phyloP scores from a whole-genome alignment of 345 rosid species.

The Sisymbrium irio region DNA sequence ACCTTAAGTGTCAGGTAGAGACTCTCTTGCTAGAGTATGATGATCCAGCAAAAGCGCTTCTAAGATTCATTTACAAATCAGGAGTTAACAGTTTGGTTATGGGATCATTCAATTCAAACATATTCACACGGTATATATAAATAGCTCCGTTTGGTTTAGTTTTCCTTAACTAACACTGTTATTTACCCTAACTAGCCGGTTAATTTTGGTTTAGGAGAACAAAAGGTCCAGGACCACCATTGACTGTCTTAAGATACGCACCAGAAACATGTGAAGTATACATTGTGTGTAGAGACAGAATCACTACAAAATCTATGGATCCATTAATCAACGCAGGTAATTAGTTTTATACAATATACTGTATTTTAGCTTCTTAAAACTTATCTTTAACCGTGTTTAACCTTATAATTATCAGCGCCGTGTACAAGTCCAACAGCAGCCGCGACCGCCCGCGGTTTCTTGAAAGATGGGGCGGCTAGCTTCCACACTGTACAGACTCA shows the following conservation, averaged over 20 bases:
- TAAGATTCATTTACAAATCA: conserved; percentile 45
- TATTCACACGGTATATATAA: conserved; percentile 44
- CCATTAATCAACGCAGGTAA: conserved; percentile 35
- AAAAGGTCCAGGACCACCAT: conserved; percentile 55
- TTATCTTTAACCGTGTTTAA: not conserved
- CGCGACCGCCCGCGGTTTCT: not conserved
- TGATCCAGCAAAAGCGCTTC: conserved; percentile 62
- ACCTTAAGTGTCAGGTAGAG: conserved; percentile 50
- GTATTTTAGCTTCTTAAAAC: not conserved
- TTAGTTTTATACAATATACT: not conserved
- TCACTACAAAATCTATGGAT: conserved; percentile 50
- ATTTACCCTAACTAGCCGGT: not conserved
- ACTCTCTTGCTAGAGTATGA: conserved; percentile 67
- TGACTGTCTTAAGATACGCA: conserved; percentile 48
- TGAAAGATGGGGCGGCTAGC: conserved; percentile 32
- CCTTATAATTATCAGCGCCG: conserved; percentile 3
- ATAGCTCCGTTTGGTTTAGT: not conserved
- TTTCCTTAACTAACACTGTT: not conserved
- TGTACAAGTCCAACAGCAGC: conserved; percentile 20
- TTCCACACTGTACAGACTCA: conserved; percentile 30
- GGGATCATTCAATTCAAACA: conserved; percentile 62
- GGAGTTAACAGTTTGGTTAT: conserved; percentile 57
- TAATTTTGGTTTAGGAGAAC: conserved; percentile 46
- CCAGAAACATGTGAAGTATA: conserved; percentile 54
- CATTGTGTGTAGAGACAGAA: conserved; percentile 47